Evolutionary conservation across 1,139 yeast genomes (phyloP).

Genomic region (Yarrowia galli): DNA sequence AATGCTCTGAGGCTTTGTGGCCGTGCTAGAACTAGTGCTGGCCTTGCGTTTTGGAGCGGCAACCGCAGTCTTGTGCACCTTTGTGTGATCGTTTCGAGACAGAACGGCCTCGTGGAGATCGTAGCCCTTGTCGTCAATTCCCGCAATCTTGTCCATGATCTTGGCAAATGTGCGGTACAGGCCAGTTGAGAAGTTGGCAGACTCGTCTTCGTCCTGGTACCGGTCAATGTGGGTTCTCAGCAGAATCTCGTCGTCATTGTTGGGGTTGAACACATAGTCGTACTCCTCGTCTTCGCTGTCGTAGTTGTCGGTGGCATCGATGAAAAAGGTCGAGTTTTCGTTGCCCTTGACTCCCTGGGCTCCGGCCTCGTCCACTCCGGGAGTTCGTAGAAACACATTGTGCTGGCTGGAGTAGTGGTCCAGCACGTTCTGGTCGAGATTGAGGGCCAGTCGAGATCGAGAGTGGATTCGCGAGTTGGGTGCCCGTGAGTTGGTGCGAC

Average conservation of each 20-base stretch:
- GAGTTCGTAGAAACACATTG: constrained; percentile 28
- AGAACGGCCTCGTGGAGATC: constrained; percentile 11
- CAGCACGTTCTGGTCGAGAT: constrained; percentile 14
- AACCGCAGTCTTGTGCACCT: constrained; percentile 1
- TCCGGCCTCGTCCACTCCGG: constrained; percentile 26
- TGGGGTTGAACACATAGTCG: constrained; percentile 38
- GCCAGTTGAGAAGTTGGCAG: constrained; percentile 16
- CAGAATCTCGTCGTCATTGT: constrained; percentile 37
- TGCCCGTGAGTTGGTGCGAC: constrained; percentile 23
- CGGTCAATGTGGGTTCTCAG: constrained; percentile 36
- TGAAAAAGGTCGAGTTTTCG: constrained; percentile 34
- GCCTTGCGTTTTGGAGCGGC: not conserved
- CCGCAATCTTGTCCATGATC: constrained; percentile 38
- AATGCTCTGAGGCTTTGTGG: constrained; percentile 11
- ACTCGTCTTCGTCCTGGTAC: constrained; percentile 10
- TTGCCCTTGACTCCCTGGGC: constrained; percentile 29
- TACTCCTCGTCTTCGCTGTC: constrained; percentile 38
- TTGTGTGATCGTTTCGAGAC: not conserved
- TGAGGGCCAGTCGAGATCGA: constrained; percentile 25
- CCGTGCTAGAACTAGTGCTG: not conserved
- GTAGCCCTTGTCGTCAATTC: constrained; percentile 30
- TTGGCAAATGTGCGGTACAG: constrained; percentile 35
- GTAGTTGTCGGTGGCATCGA: constrained; percentile 29
- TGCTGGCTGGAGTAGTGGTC: constrained; percentile 21
- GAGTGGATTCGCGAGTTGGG: constrained; percentile 35